Base-by-base conservation (phyloP, 768 basidiomycete species). In the Amanita muscaria region DNA sequence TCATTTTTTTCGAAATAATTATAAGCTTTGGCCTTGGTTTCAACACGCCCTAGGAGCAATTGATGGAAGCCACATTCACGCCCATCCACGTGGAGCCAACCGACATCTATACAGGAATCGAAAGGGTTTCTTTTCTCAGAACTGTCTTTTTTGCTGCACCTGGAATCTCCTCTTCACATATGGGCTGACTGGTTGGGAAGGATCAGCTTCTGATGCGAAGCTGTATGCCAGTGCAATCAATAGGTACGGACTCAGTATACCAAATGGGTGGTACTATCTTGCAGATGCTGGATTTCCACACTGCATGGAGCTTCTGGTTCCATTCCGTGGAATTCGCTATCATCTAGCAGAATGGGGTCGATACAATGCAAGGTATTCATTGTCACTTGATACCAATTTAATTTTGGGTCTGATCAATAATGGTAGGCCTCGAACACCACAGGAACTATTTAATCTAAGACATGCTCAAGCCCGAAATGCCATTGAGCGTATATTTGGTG, bases 301-400 rank as follows among this genome's bases (percentile, higher is more conserved):
- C 64, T 62, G 64, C 63, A 12, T 64, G 65, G 23, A 47, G 3
- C 53, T 67, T 6, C 51, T 72, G 10, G 52, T 62, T 3, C 67
- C 65, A 5, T 69, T 66, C 48, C 47, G 51, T 9, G 60, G 62
- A n/a, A 58, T 63, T 0, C 46, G 54, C 0, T 70, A 69, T 51
- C 66, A 70, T 46, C 53, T 70, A 1, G 52, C 55, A 16, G 66
- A 70, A 34, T 68, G 64, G 65, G 60, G 49, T 3, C 33, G 46
- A 21, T 54, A 51, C 15, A 42, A 40, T 40, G 25, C 47, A 40
- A 42, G 40, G 57, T 59, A 24, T 37, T 43, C 49, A 18, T 23
- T 40, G 19, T 22, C 5, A 19, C 3, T 36, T 29, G 16, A 11
- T 15, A 9, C 22, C 29, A n/a, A n/a, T n/a, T n/a, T n/a, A n/a